Conservation (phyloP, 768 basidiomycete species). For the Leccinum broughii region DNA sequence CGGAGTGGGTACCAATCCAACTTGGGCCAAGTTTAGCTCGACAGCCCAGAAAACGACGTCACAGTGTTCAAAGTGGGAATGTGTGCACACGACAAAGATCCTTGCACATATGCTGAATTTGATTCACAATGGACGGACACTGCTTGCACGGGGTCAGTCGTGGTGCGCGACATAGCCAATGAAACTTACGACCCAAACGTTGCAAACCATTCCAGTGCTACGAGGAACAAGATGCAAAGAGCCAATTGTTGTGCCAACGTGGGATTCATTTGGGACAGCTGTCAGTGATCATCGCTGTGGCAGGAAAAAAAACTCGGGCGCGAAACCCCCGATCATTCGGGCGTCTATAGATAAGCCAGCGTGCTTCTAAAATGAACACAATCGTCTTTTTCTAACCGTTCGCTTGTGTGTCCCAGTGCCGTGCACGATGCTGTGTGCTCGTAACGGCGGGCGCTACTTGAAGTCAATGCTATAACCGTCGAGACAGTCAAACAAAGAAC, state of each 20-base stretch:
- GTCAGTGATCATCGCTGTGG: not conserved
- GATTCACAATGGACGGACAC: not conserved
- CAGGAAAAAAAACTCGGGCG: not conserved
- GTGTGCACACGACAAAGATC: not conserved
- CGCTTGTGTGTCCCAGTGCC: not conserved
- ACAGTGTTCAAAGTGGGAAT: not conserved
- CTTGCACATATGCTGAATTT: not conserved
- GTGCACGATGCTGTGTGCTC: not conserved
- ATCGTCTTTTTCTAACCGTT: not conserved
- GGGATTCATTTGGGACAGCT: not conserved
- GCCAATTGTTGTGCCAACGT: not conserved
- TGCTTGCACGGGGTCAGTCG: not conserved
- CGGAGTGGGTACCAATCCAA: not conserved
- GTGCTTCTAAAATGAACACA: not conserved
- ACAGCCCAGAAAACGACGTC: not conserved
- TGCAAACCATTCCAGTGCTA: not conserved
- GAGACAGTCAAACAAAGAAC: not conserved
- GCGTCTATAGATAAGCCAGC: not conserved
- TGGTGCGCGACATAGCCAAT: not conserved
- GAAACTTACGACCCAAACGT: slow-evolving; percentile 2
- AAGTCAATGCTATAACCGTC: not conserved
- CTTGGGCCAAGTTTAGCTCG: not conserved
- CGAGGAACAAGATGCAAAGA: not conserved
- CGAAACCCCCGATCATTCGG: not conserved
- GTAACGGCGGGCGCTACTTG: not conserved